These are phyloP conservation scores for Hyphodiscus sp. DNA, from an alignment of 2,329 filamentous ascomycete species.

Conservation along the genomic window DNA sequence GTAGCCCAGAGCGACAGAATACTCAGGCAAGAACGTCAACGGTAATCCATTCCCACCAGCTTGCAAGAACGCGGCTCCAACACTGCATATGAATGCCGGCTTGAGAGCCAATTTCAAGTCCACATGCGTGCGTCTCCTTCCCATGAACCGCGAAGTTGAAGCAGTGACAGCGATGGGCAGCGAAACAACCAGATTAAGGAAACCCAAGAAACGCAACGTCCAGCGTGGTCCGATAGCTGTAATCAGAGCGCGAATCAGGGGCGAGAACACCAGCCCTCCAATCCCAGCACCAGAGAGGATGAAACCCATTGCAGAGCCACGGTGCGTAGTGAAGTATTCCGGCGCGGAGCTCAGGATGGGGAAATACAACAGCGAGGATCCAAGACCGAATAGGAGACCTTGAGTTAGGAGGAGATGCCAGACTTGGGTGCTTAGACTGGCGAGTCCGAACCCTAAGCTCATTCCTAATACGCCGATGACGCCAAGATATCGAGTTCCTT, in stretches of 20 bases:
- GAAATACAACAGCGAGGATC: conserved; percentile 35
- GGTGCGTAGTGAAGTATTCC: conserved; percentile 43
- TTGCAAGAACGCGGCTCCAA: conserved; percentile 35
- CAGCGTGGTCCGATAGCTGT: conserved; percentile 37
- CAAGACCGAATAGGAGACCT: conserved; percentile 40
- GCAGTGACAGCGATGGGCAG: conserved; percentile 36
- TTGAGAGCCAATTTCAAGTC: conserved; percentile 33
- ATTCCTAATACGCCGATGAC: conserved; percentile 36
- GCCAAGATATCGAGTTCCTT: conserved; percentile 33
- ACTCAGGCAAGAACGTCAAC: conserved; percentile 42
- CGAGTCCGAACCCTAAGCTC: conserved; percentile 37
- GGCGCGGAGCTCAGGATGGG: conserved; percentile 40
- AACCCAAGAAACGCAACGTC: conserved; percentile 36
- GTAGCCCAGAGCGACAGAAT: conserved; percentile 38
- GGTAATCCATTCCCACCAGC: conserved; percentile 41
- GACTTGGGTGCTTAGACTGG: conserved; percentile 31
- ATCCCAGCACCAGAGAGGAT: conserved; percentile 37
- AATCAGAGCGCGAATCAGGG: conserved; percentile 36
- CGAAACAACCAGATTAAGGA: conserved; percentile 33
- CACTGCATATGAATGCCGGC: conserved; percentile 37
- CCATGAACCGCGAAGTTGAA: conserved; percentile 34
- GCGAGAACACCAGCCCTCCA: conserved; percentile 38
- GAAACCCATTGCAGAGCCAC: conserved; percentile 40
- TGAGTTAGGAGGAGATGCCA: conserved; percentile 40
- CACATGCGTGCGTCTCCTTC: conserved; percentile 33